Evolutionary conservation across 2,329 filamentous ascomycete species (phyloP).

Genomic region (Aspergillus eucalypticola): DNA sequence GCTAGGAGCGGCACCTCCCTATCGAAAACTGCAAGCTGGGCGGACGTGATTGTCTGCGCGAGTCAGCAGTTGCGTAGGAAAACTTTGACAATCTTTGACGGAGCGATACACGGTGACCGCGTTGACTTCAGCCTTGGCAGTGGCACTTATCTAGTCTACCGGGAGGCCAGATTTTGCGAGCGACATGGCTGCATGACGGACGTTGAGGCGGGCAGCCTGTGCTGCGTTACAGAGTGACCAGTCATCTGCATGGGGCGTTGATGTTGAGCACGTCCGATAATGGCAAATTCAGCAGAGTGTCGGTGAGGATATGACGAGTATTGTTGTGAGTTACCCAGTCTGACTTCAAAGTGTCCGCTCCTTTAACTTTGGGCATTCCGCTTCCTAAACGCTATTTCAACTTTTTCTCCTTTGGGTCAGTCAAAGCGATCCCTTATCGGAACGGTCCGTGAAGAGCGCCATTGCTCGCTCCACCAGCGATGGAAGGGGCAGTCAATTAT

Average conservation of each 20-base stretch:
- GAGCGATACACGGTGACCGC: background rate
- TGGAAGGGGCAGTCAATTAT: constrained; percentile 1
- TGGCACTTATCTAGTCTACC: background rate
- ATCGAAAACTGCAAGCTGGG: background rate
- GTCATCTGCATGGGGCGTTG: constrained; percentile 7
- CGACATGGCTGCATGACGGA: constrained; percentile 4
- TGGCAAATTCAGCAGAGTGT: constrained; percentile 1
- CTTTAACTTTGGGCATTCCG: background rate
- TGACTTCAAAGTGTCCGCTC: background rate
- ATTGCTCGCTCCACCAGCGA: background rate
- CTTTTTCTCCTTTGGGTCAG: background rate
- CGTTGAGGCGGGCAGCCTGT: constrained; percentile 4
- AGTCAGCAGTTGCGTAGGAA: background rate
- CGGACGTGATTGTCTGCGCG: background rate
- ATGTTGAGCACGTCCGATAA: background rate
- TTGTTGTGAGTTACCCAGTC: background rate
- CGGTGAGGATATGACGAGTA: constrained; percentile 10
- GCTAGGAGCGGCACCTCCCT: background rate
- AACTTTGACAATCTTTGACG: background rate
- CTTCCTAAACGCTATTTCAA: background rate
- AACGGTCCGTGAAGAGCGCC: constrained; percentile 3
- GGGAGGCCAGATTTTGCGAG: background rate
- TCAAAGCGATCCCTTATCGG: background rate
- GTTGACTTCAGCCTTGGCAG: constrained; percentile 2
- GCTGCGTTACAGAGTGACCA: constrained; percentile 1